Evolutionary conservation across 768 basidiomycete genomes (phyloP), one percentile per base, ranked within the genome.

Genomic region (Hemileccinum impolitum): DNA sequence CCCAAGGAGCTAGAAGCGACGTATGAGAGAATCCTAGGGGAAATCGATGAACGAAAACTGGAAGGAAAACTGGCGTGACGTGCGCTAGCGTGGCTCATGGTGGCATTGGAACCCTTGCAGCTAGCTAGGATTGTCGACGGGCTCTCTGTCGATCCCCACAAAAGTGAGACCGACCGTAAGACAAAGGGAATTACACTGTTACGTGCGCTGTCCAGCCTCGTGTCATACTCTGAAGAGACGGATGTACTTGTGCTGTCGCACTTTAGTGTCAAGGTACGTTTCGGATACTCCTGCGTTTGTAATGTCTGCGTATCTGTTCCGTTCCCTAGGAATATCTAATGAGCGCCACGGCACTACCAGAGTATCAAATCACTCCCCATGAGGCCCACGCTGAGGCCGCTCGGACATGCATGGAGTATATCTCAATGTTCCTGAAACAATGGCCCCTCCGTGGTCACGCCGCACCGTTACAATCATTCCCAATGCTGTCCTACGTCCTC

Each of bases 21-120:
- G 10, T 52, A 52, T 31, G 51, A 52, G 32, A 32, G 46, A 35
- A 52, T 52, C 6, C 9, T 52, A 5, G 17, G 14, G 2, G 19
- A 12, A 3, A 40, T 47, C n/a, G 51, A 52, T 8, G 41, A 38
- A n/a, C 25, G 39, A 15, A 41, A 34, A n/a, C 10, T 17, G 9
- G 45, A 52, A 9, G 31, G 41, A 13, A 14, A 19, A 31, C 6
- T 47, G 13, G 45, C 36, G 4, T 41, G 36, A 18, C 36, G 37
- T 13, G 36, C 23, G 13, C 18, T 52, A 4, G 35, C 36, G 3
- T 52, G 28, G 45, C 26, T 52, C 11, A 6, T 38, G 0, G 46
- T 39, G 8, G 46, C 51, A 1, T 12, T 45, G 13, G 36, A 23
- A 19, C 41, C 40, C 7, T 17, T 48, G 18, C 47, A 19, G 13